Percentiles rank a stretch among this genome's conserved stretches.
phyloP scores from a whole-genome alignment of 306 rosid genomes.

The Cucumis sativus region DNA sequence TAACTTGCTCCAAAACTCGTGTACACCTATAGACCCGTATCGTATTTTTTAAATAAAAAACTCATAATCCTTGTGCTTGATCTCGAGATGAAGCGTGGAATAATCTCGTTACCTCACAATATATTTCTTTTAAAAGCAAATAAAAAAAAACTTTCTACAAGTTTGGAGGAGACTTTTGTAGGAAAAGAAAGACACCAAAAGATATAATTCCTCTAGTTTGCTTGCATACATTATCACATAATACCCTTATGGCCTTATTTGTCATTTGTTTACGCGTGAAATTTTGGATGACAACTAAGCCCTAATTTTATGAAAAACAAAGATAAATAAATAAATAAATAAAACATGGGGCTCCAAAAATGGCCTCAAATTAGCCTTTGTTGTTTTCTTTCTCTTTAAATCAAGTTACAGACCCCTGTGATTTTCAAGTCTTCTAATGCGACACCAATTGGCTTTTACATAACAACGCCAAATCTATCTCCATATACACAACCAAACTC shows the following conservation, averaged over 20 bases:
- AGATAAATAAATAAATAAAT: background rate
- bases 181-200: background rate
- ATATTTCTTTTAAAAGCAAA: too few relatives aligned
- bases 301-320: background rate
- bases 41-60: too few relatives aligned
- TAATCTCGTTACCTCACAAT: too few relatives aligned
- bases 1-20: too few relatives aligned
- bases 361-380: background rate
- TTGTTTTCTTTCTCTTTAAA: background rate
- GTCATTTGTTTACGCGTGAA: background rate
- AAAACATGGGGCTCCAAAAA: background rate
- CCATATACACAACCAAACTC: background rate
- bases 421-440: conserved; percentile 26
- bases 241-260: background rate
- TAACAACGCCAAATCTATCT: background rate
- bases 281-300: background rate
- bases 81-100: too few relatives aligned
- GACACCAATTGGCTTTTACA: conserved; percentile 59
- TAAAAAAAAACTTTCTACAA: background rate
- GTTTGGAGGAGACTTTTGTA: background rate
- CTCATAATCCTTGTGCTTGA: too few relatives aligned
- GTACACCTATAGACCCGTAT: too few relatives aligned
- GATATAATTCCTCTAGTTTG: background rate
- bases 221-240: background rate
- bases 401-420: conserved; percentile 11